Evolutionary conservation across 495 filamentous ascomycete species (phyloP), one percentile per base, ranked within the genome.

Genomic region (Amorphotheca resinae): DNA sequence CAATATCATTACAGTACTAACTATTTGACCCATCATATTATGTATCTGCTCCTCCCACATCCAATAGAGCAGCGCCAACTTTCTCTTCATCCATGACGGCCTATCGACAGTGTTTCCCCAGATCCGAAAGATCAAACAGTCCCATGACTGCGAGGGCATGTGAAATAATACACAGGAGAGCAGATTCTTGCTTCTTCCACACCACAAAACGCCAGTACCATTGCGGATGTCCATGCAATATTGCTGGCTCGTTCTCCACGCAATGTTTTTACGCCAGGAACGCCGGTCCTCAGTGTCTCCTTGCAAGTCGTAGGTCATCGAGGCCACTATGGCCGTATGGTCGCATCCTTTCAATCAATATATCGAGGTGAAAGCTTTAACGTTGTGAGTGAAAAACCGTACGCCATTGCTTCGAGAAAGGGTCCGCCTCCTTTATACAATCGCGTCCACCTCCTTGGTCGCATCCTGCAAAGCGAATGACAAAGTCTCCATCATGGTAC

Each of bases 401-500:
- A 45, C 58, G 63, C 70, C 68, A 74, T 37, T 64, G 60, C 33
- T 67, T 59, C 11, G 59, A 58, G 45, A 63, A 73, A 14, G 51
- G 48, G 38, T 67, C 62, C 4, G 68, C 58, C 55, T 91, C 84
- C 15, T 68, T 70, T 41, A 80, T 78, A 60, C 93, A 99, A 42
- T 71, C 73, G 25, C 73, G 61, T 7, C 60, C 58, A 4, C 58
- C 50, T 22, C 68, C 63, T n/a, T 60, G 58, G 9, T 76, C 69
- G 57, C 93, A 99, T 18, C 72, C 76, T 14, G 67, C 62, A 46
- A 96, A 84, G 14, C 76, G 68, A 49, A 93, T 74, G 1, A 87
- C 69, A 37, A 95, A 79, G 53, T 99, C 91, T 0, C 85, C 93
- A n/a, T 93, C 84, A 53, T 76, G 67, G 60, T 83, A 88, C 52